Percentiles rank a stretch among this genome's conserved stretches.
Evolutionary conservation across 2,329 filamentous ascomycete genomes (phyloP).

Genomic region (Epicoccum nigrum): DNA sequence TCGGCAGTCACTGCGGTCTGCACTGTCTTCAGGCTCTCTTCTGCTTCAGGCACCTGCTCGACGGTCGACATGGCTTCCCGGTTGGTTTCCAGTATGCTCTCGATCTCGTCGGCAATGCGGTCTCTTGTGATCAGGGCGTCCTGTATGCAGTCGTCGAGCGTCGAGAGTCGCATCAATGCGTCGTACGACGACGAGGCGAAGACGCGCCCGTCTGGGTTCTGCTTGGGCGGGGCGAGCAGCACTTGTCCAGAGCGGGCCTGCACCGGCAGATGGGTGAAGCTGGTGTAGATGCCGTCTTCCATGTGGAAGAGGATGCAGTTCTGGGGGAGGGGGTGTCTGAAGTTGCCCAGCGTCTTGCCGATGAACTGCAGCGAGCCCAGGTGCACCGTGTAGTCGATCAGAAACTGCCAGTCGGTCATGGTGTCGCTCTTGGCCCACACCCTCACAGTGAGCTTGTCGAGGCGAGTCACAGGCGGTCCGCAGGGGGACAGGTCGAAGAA

Average conservation of each 20-base stretch:
- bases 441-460: slow-evolving; percentile 68
- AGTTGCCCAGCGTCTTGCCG: slow-evolving; percentile 63
- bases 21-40: slow-evolving; percentile 53
- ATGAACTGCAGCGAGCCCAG: slow-evolving; percentile 79
- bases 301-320: slow-evolving; percentile 89
- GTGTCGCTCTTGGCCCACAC: slow-evolving; percentile 72
- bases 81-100: slow-evolving; percentile 53
- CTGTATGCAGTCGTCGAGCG: slow-evolving; percentile 87
- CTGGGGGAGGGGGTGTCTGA: slow-evolving; percentile 75
- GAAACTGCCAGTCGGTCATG: slow-evolving; percentile 62
- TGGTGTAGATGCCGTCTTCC: slow-evolving; percentile 83
- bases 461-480: slow-evolving; percentile 68
- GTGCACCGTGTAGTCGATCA: slow-evolving; percentile 76
- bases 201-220: slow-evolving; percentile 54
- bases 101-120: slow-evolving; percentile 78
- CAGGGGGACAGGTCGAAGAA: slow-evolving; percentile 77
- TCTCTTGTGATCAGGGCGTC: slow-evolving; percentile 82
- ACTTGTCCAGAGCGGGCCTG: slow-evolving; percentile 43
- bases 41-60: slow-evolving; percentile 50
- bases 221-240: slow-evolving; percentile 42
- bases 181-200: slow-evolving; percentile 82
- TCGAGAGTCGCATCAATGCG: slow-evolving; percentile 83
- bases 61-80: slow-evolving; percentile 44
- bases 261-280: slow-evolving; percentile 69
- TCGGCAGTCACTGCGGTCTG: slow-evolving; percentile 65